phyloP scores from a whole-genome alignment of 129 eudicot genomes.

The Rutidosis leptorrhynchoides region DNA sequence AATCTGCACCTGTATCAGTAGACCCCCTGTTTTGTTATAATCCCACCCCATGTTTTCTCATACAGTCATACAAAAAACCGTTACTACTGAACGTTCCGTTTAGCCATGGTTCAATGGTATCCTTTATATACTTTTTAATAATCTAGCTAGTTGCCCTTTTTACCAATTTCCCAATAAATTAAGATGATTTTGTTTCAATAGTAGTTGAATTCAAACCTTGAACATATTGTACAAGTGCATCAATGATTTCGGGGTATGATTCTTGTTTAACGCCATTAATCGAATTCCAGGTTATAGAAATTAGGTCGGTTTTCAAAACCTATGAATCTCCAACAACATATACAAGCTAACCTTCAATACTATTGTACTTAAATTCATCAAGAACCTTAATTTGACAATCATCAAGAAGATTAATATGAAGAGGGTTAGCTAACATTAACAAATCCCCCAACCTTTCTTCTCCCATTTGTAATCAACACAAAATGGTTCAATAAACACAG shows the following conservation, averaged over 20 bases:
- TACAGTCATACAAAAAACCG: slow-evolving; percentile 78
- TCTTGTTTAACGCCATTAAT: slow-evolving; percentile 57
- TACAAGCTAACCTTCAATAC: slow-evolving; percentile 83
- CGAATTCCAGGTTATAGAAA: slow-evolving; percentile 93
- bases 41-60: slow-evolving; percentile 83
- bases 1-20: slow-evolving; percentile 73
- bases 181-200: slow-evolving; percentile 65
- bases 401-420: slow-evolving; percentile 57
- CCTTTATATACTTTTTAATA: slow-evolving; percentile 69
- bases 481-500: slow-evolving; percentile 54
- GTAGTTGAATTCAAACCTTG: slow-evolving; percentile 43
- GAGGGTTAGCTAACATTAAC: slow-evolving; percentile 80
- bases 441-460: slow-evolving; percentile 69
- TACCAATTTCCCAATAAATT: slow-evolving; percentile 76
- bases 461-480: slow-evolving; percentile 78
- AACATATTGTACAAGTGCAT: slow-evolving; percentile 64
- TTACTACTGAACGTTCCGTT: slow-evolving; percentile 68
- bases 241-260: slow-evolving; percentile 42
- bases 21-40: slow-evolving; percentile 77
- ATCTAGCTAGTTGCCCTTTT: slow-evolving; percentile 88
- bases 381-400: slow-evolving; percentile 40
- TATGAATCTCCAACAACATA: slow-evolving; percentile 87
- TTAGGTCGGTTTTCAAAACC: slow-evolving; percentile 66
- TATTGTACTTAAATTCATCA: slow-evolving; percentile 57
- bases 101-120: slow-evolving; percentile 83